Evolutionary conservation across 495 filamentous ascomycete species (phyloP).

Genomic region (Rostrohypoxylon terebratum): DNA sequence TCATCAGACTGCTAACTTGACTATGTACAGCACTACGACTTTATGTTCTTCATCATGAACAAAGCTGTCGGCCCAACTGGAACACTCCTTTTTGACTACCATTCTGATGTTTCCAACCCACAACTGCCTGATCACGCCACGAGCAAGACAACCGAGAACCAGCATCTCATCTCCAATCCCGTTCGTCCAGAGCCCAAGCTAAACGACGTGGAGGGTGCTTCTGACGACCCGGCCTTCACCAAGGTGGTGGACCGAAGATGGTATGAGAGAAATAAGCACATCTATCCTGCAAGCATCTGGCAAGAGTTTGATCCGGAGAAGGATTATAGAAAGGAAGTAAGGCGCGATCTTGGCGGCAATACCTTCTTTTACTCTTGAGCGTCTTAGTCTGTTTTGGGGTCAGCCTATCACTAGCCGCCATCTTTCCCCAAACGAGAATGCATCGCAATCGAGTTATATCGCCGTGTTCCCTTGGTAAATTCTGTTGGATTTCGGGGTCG

Average conservation of each 20-base stretch:
- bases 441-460: neutral
- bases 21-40: constrained; percentile 86
- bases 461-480: neutral
- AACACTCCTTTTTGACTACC: constrained; percentile 81
- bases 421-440: neutral
- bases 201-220: constrained; percentile 74
- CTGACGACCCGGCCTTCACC: constrained; percentile 84
- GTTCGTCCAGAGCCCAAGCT: constrained; percentile 51
- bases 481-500: neutral
- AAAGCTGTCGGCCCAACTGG: constrained; percentile 76
- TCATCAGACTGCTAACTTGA: constrained; percentile 33
- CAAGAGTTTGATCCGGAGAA: constrained; percentile 91
- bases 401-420: neutral
- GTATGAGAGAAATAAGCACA: constrained; percentile 98
- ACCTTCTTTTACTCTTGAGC: constrained; percentile 84
- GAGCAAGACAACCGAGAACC: constrained; percentile 29
- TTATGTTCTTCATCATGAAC: constrained; percentile 97
- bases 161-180: constrained; percentile 56
- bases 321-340: constrained; percentile 83
- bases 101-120: constrained; percentile 59
- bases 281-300: constrained; percentile 96
- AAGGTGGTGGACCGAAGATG: constrained; percentile 96
- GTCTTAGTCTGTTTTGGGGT: neutral
- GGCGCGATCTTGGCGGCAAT: constrained; percentile 88
- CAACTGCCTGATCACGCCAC: neutral